These are phyloP conservation scores for Trichopus zeylanicus DNA, from an alignment of 116 monocot genomes.

Conservation along the genomic window DNA sequence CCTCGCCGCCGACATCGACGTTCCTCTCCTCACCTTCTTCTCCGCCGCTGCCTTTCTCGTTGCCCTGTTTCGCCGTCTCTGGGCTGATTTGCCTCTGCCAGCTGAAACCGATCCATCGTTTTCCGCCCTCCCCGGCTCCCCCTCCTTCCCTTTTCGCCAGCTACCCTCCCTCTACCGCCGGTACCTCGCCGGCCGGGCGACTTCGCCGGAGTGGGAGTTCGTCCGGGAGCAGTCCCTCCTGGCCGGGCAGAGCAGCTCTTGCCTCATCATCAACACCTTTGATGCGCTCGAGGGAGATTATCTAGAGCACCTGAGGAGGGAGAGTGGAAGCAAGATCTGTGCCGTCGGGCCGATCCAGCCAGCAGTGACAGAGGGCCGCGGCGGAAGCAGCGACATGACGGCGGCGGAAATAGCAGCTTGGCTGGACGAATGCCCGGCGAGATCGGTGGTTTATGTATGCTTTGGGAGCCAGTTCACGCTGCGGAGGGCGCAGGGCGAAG, in stretches of 20 bases:
- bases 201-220: conserved; percentile 25
- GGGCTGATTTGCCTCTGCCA: neutral
- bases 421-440: conserved; percentile 27
- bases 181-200: conserved; percentile 16
- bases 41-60: conserved; percentile 19
- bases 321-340: conserved; percentile 24
- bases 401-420: conserved; percentile 20
- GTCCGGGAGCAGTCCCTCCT: conserved; percentile 17
- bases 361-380: conserved; percentile 4
- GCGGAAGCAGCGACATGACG: conserved; percentile 5
- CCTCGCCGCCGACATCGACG: conserved; percentile 22
- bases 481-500: conserved; percentile 3
- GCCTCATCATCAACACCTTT: conserved; percentile 30
- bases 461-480: conserved; percentile 37
- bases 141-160: conserved; percentile 15
- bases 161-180: conserved; percentile 19
- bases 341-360: conserved; percentile 40
- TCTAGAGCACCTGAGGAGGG: conserved; percentile 10
- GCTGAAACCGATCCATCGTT: conserved; percentile 1
- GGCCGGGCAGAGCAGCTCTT: conserved; percentile 14
- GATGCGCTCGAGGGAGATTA: conserved; percentile 22
- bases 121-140: conserved; percentile 15
- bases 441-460: conserved; percentile 40
- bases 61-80: conserved; percentile 15
- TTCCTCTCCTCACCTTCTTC: conserved; percentile 30